Evolutionary conservation across 176 grass and related monocot genomes (phyloP), one percentile per base, ranked within the genome.

Genomic region (Carex myosuroides): DNA sequence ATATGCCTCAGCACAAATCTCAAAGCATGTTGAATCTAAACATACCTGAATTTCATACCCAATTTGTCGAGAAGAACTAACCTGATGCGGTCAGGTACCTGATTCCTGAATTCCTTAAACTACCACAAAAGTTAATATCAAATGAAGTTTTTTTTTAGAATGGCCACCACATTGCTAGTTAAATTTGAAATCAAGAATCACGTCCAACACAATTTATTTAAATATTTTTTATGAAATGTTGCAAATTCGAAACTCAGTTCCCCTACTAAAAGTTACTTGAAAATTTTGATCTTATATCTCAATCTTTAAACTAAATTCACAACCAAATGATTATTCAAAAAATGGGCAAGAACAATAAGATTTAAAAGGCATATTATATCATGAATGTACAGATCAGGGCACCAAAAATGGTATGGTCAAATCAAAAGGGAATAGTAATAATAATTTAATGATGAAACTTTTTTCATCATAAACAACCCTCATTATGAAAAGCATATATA

Each of bases 391-490:
- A 77, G 8, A 12, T n/a, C n/a, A 5, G 53, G 50, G 44, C 73
- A 32, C 46, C 50, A 56, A 76, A 76, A 76, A 29, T 73, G 11
- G 42, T 26, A 50, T 53, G 6, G 44, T 74, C 16, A 74, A 53
- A 20, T 74, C 41, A 74, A 74, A 74, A 53, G 42, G 11, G 24
- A 55, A 77, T 77, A 73, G 50, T 77, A 48, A 77, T 54, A 77
- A 56, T 32, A 33, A 32, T 77, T 56, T 77, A 24, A 77, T 33
- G 13, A 14, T 77, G 73, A 77, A 77, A 22, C 21, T 77, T 30
- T 77, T 54, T 56, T 13, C 5, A 56, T n/a, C 8, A 62, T 62
- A 54, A 54, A 30, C 21, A 77, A 56, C 50, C 3, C 48, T 30
- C 46, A 54, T 76, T 55, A 77, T 55, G 13, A 77, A 56, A 77